These are phyloP conservation scores for Hymenotorrendiella dingleyae DNA, from an alignment of 2,329 filamentous ascomycete species.

Conservation along the genomic window DNA sequence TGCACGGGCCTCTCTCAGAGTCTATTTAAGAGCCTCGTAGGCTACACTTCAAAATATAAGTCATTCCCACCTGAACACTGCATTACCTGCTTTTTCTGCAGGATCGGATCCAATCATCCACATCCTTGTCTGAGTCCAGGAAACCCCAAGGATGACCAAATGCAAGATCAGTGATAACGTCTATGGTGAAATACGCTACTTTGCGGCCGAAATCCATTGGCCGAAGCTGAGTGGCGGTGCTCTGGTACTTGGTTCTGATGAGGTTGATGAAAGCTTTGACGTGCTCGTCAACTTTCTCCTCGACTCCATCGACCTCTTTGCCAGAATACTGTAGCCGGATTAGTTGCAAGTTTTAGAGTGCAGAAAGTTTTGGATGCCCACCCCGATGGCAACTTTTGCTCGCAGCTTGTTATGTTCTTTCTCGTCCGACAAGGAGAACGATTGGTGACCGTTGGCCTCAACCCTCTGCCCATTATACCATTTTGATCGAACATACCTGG, in stretches of 20 bases:
- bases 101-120: conserved; percentile 1
- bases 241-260: conserved; percentile 43
- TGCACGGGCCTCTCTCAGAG: no score
- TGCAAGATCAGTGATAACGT: conserved; percentile 47
- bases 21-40: no score
- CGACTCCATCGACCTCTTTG: conserved; percentile 46
- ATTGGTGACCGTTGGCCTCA: conserved; percentile 47
- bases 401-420: conserved; percentile 37
- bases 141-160: conserved; percentile 47
- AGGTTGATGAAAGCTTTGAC: conserved; percentile 42
- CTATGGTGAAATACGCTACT: conserved; percentile 47
- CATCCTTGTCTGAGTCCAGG: conserved; percentile 40
- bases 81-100: no score
- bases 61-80: no score
- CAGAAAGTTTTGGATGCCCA: conserved; percentile 22
- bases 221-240: conserved; percentile 30
- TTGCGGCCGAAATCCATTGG: conserved; percentile 45
- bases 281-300: conserved; percentile 43
- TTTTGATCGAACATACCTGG: conserved; percentile 17
- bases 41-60: no score
- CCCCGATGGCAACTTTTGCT: conserved; percentile 47
- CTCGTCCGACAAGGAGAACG: conserved; percentile 46
- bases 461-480: conserved; percentile 42
- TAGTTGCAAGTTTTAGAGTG: not conserved
- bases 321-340: conserved; percentile 38